A percentile compares a stretch with the other conserved stretches of the same genome.
phyloP scores from a whole-genome alignment of 331 rosid genomes.

The Telfairia occidentalis region DNA sequence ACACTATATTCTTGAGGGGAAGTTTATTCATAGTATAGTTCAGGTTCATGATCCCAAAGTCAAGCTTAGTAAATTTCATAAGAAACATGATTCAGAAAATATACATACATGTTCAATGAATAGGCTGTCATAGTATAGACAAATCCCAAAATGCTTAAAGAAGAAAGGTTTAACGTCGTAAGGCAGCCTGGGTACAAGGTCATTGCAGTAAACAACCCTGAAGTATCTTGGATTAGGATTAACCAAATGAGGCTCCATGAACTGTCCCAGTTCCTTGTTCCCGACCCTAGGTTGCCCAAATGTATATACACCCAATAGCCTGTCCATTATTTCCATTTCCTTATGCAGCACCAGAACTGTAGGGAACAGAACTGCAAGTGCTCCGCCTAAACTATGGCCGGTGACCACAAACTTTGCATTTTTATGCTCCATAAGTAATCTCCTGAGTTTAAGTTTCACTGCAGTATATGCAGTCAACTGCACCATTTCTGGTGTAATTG shows the following conservation, averaged over 20 bases:
- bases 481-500: slow-evolving; percentile 16
- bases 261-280: slow-evolving; percentile 39
- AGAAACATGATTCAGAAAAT: not conserved
- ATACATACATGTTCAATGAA: slow-evolving; percentile 36
- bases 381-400: slow-evolving; percentile 83
- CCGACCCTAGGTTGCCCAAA: slow-evolving; percentile 82
- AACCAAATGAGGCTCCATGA: slow-evolving; percentile 45
- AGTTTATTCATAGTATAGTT: not conserved
- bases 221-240: slow-evolving; percentile 40
- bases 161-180: slow-evolving; percentile 46
- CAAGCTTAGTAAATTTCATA: not conserved
- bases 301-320: slow-evolving; percentile 53
- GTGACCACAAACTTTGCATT: slow-evolving; percentile 58
- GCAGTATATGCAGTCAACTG: slow-evolving; percentile 46
- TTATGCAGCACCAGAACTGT: slow-evolving; percentile 47
- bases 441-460: slow-evolving; percentile 35
- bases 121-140: slow-evolving; percentile 64
- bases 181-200: slow-evolving; percentile 72
- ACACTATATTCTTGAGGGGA: not conserved
- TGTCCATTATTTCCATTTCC: slow-evolving; percentile 44
- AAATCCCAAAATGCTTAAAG: slow-evolving; percentile 62
- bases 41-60: not conserved
- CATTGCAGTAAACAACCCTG: slow-evolving; percentile 74
- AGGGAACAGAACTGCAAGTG: slow-evolving; percentile 63
- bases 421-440: slow-evolving; percentile 49